Conservation (phyloP, 2,329 filamentous ascomycete species). For the Acrocalymma vagum region DNA sequence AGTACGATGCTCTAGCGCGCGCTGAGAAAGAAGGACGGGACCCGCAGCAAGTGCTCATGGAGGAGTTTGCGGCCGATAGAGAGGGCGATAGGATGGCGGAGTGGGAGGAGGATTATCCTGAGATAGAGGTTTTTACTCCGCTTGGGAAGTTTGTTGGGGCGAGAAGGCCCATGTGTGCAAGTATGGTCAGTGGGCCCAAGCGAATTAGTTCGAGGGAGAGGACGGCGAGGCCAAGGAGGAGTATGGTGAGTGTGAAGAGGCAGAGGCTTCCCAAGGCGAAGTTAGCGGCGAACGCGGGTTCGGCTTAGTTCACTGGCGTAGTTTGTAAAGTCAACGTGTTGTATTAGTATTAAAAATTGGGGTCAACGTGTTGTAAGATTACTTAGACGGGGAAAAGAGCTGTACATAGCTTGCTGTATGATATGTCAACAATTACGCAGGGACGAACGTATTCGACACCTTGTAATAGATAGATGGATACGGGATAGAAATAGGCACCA, state of each 20-base stretch:
- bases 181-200: constrained; percentile 66
- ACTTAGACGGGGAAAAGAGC: too few relatives aligned
- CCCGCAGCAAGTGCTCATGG: constrained; percentile 41
- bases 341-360: too few relatives aligned
- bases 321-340: too few relatives aligned
- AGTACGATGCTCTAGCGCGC: constrained; percentile 24
- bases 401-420: too few relatives aligned
- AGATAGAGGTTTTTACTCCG: constrained; percentile 85
- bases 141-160: constrained; percentile 80
- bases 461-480: too few relatives aligned
- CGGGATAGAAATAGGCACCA: too few relatives aligned
- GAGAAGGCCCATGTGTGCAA: constrained; percentile 75
- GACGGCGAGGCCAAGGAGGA: constrained; percentile 68
- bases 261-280: constrained; percentile 34
- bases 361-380: too few relatives aligned
- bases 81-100: constrained; percentile 22
- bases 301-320: too few relatives aligned
- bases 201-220: constrained; percentile 58
- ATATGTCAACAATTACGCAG: too few relatives aligned
- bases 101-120: constrained; percentile 61
- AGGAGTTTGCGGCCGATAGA: constrained; percentile 26
- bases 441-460: too few relatives aligned
- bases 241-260: constrained; percentile 66
- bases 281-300: too few relatives aligned
- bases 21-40: constrained; percentile 21